Percentiles rank a stretch among this genome's conserved stretches.
Conservation (phyloP, 768 basidiomycete species). For the Strobilomyces echinocephalus region DNA sequence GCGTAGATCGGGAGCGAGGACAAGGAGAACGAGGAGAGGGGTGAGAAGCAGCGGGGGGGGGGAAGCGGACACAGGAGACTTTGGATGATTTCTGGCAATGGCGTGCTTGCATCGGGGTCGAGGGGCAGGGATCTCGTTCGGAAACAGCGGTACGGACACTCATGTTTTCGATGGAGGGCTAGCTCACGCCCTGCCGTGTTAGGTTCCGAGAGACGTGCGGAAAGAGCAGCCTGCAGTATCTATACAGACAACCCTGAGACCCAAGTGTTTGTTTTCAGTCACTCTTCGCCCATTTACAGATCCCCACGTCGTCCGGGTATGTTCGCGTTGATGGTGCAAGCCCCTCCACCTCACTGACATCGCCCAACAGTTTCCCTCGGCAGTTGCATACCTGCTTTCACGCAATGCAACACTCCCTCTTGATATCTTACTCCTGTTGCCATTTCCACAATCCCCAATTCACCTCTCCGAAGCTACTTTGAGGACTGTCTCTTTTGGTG, state of each 20-base stretch:
- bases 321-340: too few species aligned
- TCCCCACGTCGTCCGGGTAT: conserved; percentile 25
- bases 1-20: conserved; percentile 20
- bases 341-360: too few species aligned
- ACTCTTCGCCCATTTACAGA: conserved; percentile 60
- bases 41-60: conserved; percentile 13
- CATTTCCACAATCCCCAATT: too few species aligned
- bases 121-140: conserved; percentile 59
- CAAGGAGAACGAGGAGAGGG: conserved; percentile 21
- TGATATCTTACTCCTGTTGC: too few species aligned
- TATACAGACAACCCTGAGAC: conserved; percentile 53
- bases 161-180: too few species aligned
- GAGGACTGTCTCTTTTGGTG: too few species aligned
- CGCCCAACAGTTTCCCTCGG: too few species aligned
- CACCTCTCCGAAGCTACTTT: too few species aligned
- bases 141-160: conserved; percentile 64
- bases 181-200: not conserved
- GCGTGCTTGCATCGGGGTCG: conserved; percentile 30
- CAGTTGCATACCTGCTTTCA: too few species aligned
- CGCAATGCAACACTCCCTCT: too few species aligned
- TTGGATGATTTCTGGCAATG: conserved; percentile 81
- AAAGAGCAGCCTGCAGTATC: conserved; percentile 55
- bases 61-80: conserved; percentile 31
- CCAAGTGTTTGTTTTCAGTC: conserved; percentile 56
- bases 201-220: conserved; percentile 85